A percentile compares a stretch with the other conserved stretches of the same genome.
phyloP scores from a whole-genome alignment of 2,329 filamentous ascomycete species.

The Venturia carpophila region DNA sequence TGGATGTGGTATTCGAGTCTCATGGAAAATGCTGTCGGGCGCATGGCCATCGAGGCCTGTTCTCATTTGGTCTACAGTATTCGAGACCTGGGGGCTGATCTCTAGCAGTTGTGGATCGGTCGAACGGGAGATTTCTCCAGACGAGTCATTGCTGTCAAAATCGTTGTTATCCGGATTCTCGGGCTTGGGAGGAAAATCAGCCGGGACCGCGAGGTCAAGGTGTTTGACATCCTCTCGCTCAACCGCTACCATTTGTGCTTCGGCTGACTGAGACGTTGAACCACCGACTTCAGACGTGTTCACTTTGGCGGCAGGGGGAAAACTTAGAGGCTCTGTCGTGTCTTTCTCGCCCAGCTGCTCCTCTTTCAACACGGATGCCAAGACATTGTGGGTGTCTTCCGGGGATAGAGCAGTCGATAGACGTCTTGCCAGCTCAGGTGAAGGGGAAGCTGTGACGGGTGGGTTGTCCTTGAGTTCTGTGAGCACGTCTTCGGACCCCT shows the following conservation, averaged over 20 bases:
- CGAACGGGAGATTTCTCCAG: background rate
- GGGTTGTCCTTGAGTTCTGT: constrained; percentile 5
- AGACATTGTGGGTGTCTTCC: constrained; percentile 56
- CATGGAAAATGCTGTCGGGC: background rate
- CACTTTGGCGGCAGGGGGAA: background rate
- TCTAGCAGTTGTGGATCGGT: background rate
- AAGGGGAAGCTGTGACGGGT: background rate
- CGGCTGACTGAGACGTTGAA: constrained; percentile 19
- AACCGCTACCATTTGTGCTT: constrained; percentile 16
- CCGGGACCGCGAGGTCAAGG: constrained; percentile 47
- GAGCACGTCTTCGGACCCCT: constrained; percentile 43
- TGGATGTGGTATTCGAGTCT: constrained; percentile 16
- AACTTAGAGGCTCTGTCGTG: background rate
- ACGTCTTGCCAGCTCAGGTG: constrained; percentile 26
- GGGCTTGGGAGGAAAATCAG: constrained; percentile 8
- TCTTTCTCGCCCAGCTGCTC: constrained; percentile 35
- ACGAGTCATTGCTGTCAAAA: background rate
- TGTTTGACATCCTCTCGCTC: constrained; percentile 49
- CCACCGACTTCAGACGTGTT: background rate
- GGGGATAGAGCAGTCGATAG: constrained; percentile 40
- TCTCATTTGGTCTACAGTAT: constrained; percentile 18
- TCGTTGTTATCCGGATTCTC: background rate
- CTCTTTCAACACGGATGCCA: constrained; percentile 59
- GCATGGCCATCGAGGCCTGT: background rate
- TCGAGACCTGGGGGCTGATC: constrained; percentile 13